Base-by-base conservation (phyloP, 2,329 filamentous ascomycete species). In the Neonectria ditissima region DNA sequence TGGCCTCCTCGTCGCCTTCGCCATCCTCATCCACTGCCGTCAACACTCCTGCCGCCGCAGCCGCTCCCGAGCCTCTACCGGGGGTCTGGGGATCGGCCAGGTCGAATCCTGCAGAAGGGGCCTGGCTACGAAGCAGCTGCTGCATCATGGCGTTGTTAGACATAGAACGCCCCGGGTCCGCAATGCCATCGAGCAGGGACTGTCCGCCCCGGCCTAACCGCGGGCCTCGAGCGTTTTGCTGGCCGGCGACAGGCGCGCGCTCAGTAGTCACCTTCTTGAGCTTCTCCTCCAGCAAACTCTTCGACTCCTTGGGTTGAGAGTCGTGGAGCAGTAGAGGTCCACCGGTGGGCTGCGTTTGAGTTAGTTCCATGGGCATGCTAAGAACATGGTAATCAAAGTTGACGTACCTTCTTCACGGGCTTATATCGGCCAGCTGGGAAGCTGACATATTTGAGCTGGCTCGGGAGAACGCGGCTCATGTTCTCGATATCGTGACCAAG, bases 401-500 rank as follows among this genome's bases (percentile, higher is more conserved):
- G 59, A 79, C 84, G 78, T 82, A 95, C 93, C 88, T 97, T 87
- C 80, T 89, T 89, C 65, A 98, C 94, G 37, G 96, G 95, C 84
- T 92, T 93, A 81, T 97, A 99, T 72, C 97, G 90, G 48, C 92
- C 92, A 67, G 92, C 88, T 52, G 93, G 89, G 85, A 99, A 97
- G 79, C 89, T 97, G 75, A 99, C 93, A 79, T 95, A 97, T 83
- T 97, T 97, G 75, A 98, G 87, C 82, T 99, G 96, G 50, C 89
- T 88, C 1, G 94, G 96, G 51, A 99, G 87, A 37, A 99, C 94
- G 73, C 96, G 89, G 58, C 92, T 97, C 93, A 99, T 97, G 84
- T 99, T 99, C 76, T 96, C 92, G 66, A 99, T 87, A 68, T 97
- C 94, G 77, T 96, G 97, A 71, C 96, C 96, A 63, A 97, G 87